Conservation (phyloP, 2,329 filamentous ascomycete species). For the Nigrospora osmanthi region DNA sequence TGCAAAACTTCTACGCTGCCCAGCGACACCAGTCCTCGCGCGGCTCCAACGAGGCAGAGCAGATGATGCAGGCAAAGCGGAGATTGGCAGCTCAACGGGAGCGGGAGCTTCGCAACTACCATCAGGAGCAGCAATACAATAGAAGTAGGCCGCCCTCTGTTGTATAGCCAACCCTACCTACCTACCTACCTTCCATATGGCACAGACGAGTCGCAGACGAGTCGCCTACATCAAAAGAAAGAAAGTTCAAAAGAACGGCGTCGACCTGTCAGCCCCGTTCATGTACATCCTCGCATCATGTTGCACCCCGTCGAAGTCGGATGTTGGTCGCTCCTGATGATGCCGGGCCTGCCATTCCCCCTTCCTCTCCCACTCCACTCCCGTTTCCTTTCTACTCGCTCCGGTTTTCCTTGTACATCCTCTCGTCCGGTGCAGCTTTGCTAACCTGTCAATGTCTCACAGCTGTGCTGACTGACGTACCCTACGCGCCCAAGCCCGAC, state of each 20-base stretch:
- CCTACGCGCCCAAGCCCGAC: constrained; percentile 63
- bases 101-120: constrained; percentile 97
- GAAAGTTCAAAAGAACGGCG: constrained; percentile 1
- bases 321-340: too few species aligned
- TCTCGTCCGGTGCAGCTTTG: constrained; percentile 14
- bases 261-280: too few species aligned
- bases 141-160: constrained; percentile 86
- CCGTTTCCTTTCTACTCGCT: neutral
- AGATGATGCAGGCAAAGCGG: constrained; percentile 98
- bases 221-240: constrained; percentile 1
- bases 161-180: constrained; percentile 48
- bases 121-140: constrained; percentile 99
- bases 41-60: constrained; percentile 84
- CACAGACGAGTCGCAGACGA: constrained; percentile 2
- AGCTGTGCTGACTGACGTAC: constrained; percentile 44
- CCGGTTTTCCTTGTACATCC: constrained; percentile 3
- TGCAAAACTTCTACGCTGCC: constrained; percentile 89
- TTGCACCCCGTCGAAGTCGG: neutral
- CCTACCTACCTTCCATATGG: constrained; percentile 5
- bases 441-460: constrained; percentile 28
- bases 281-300: neutral
- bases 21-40: constrained; percentile 85
- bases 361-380: neutral
- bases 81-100: constrained; percentile 98
- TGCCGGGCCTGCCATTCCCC: neutral